phyloP scores from a whole-genome alignment of 2,329 filamentous ascomycete species.

The Beauveria varroae region DNA sequence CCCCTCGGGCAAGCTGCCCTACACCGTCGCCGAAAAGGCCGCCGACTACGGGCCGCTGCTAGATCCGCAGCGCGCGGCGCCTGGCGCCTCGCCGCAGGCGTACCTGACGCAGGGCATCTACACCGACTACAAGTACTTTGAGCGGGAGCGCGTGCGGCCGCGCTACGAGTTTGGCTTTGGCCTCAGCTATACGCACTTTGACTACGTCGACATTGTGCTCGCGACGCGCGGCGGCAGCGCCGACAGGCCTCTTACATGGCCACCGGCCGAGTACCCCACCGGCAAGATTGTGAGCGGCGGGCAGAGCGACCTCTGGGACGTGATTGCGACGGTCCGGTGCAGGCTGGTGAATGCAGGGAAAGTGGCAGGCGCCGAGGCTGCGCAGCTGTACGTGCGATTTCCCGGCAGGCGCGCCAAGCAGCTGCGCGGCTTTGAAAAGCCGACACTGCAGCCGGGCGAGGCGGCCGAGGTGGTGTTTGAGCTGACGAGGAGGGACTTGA shows the following conservation, averaged over 20 bases:
- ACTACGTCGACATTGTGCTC: slow-evolving; percentile 37
- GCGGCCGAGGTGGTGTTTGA: slow-evolving; percentile 41
- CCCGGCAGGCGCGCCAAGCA: slow-evolving; percentile 45
- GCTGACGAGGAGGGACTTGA: slow-evolving; percentile 56
- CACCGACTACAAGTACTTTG: slow-evolving; percentile 49
- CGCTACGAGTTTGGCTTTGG: slow-evolving; percentile 51
- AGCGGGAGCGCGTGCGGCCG: slow-evolving; percentile 38
- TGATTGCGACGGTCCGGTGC: slow-evolving; percentile 31
- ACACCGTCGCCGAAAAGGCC: slow-evolving; percentile 50
- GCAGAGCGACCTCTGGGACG: slow-evolving; percentile 40
- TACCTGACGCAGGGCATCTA: slow-evolving; percentile 45
- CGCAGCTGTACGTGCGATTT: slow-evolving; percentile 41
- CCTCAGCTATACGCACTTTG: slow-evolving; percentile 47
- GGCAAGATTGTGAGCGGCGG: slow-evolving; percentile 36
- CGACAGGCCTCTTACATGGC: slow-evolving; percentile 7
- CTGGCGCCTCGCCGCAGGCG: slow-evolving; percentile 40
- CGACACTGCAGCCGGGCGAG: slow-evolving; percentile 37
- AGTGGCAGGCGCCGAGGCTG: slow-evolving; percentile 37
- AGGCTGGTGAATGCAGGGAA: slow-evolving; percentile 35
- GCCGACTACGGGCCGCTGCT: slow-evolving; percentile 46
- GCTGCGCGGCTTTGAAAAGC: slow-evolving; percentile 59
- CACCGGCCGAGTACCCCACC: slow-evolving; percentile 28
- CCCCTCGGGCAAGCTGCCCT: slow-evolving; percentile 52
- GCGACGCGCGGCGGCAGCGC: slow-evolving; percentile 13
- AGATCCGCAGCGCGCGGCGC: slow-evolving; percentile 33